Evolutionary conservation across 1,284 basidiomycete species (phyloP), one percentile per base, ranked within the genome.

Genomic region (Trichosporon faecale): DNA sequence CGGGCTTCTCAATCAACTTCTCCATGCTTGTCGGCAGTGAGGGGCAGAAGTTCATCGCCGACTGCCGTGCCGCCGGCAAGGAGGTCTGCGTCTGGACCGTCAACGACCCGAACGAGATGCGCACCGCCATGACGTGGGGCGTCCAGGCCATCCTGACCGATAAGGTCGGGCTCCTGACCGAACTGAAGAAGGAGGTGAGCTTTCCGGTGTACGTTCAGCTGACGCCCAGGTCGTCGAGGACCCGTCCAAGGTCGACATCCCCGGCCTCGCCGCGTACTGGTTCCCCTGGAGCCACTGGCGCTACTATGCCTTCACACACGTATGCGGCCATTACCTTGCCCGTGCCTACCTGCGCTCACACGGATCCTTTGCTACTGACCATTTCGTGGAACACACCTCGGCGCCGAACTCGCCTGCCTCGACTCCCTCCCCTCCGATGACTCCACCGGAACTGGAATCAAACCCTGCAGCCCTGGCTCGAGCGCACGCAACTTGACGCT

Each of bases 81-180:
- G 89, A 90, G 77, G 79, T 98, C 67, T 90, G 94, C 88, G 93
- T 95, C 12, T 99, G 97, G 97, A 99, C 96, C 0, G 95, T 98
- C 40, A 99, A 98, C 81, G 88, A 93, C 69, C 89, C 91, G 12
- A 88, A 88, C 68, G 91, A 96, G 80, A 98, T 99, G 95, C 92
- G 94, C 86, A 92, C 96, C 87, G 80, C 93, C 66, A 91, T 93
- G 37, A 86, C 91, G 70, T 97, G 94, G 95, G 93, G 89, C 70
- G 92, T 93, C 44, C 90, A 94, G 77, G 95, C 90, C 18, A 92
- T 99, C 75, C 86, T 99, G 72, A 99, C 96, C 3, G 96, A 99
- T 78, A 80, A 83, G 31, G 81, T 83, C 16, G 81, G 74, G 14
- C 74, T 67, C 8, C 79, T 79, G 29, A 74, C 79, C 8, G 67